Evolutionary conservation across 2,329 filamentous ascomycete species (phyloP).

Genomic region (Calcarisporium arbuscula): DNA sequence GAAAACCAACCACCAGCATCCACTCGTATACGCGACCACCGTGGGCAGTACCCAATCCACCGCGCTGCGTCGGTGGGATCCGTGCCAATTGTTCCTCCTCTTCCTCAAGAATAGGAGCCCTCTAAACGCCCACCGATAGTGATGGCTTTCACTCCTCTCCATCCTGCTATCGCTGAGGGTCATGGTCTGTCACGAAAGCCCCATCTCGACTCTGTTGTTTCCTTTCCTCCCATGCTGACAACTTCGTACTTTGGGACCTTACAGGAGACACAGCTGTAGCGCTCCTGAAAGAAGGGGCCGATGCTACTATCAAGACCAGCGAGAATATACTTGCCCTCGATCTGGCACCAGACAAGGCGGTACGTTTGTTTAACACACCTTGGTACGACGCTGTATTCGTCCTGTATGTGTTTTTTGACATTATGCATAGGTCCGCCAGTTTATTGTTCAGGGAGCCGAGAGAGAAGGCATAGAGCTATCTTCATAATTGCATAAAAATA

Average conservation of each 20-base stretch:
- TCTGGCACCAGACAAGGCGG: slow-evolving; percentile 79
- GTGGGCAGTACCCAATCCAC: slow-evolving; percentile 87
- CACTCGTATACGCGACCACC: slow-evolving; percentile 72
- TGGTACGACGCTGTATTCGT: slow-evolving; percentile 1
- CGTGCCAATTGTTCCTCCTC: slow-evolving; percentile 75
- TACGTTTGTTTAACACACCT: slow-evolving; percentile 30
- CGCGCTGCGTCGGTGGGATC: slow-evolving; percentile 86
- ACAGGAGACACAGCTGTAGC: slow-evolving; percentile 73
- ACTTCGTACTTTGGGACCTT: neutral
- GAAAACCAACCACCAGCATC: slow-evolving; percentile 63
- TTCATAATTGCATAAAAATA: no score
- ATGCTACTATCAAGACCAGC: slow-evolving; percentile 67
- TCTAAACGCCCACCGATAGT: slow-evolving; percentile 72
- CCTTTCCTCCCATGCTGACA: neutral
- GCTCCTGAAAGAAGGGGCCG: slow-evolving; percentile 78
- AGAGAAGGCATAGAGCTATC: slow-evolving; percentile 69
- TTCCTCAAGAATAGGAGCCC: slow-evolving; percentile 73
- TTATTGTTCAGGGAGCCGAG: slow-evolving; percentile 72
- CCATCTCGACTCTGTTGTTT: neutral
- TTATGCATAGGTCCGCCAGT: slow-evolving; percentile 68
- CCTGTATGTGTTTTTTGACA: slow-evolving; percentile 6
- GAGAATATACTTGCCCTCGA: slow-evolving; percentile 71
- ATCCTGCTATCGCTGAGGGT: slow-evolving; percentile 77
- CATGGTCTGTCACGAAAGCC: slow-evolving; percentile 42
- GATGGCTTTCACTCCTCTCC: slow-evolving; percentile 83